Evolutionary conservation across 306 rosid species (phyloP), one percentile per base, ranked within the genome.

Genomic region (Quercus dentata): DNA sequence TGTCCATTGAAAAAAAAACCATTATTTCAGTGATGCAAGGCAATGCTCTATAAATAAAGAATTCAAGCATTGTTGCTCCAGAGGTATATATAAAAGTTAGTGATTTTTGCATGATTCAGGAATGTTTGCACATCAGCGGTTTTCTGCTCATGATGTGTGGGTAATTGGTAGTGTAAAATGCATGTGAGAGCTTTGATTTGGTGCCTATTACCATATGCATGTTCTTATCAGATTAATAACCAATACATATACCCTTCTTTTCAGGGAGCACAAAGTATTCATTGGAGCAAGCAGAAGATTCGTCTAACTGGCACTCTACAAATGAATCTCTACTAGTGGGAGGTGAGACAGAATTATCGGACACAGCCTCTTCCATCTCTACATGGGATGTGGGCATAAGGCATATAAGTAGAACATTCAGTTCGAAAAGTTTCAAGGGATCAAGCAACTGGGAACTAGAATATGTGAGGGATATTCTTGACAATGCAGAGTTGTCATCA

Each of bases 391-490:
- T 69, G 72, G 61, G 81, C 27, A 33, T 75, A 78, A 79, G 84
- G 71, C 86, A 63, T 52, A 63, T 71, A 64, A 83, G 75, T 73
- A 62, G 79, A 61, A 41, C 23, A 35, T 76, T 56, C 2, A 65
- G 80, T 74, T 79, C 74, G 31, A 74, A 30, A 67, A 85, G 79
- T 83, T 77, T 58, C 27, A 78, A 80, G 38, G 70, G 56, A 74
- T 78, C 90, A 80, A 81, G 88, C 57, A 81, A 79, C 74, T 83
- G 88, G 88, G 95, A 93, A 80, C 88, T 87, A 73, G 90, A 86
- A 41, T 90, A 91, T 71, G 84, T 92, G 68, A 83, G 85, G 73
- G 85, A 83, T 71, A 80, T 96, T 55, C 82, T 95, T 46, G 52
- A 63, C 84, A 84, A 84, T 62, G 87, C 86, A 13, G 86, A 91